Evolutionary conservation across 2,329 filamentous ascomycete species (phyloP).

Genomic region (Diaporthe citri): DNA sequence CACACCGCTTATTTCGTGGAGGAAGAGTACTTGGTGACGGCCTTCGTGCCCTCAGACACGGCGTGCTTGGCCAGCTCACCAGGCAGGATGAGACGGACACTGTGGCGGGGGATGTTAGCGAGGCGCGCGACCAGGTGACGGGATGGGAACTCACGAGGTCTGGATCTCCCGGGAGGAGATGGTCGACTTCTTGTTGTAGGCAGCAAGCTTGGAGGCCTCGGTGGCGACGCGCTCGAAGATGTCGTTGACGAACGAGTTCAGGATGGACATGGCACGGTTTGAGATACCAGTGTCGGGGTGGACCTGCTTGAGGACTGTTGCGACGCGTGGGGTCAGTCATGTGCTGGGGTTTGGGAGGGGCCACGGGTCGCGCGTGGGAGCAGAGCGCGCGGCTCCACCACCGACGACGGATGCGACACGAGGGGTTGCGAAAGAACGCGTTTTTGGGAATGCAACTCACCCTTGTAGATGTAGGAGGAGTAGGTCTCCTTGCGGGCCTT

Average conservation of each 20-base stretch:
- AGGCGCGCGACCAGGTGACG: neutral
- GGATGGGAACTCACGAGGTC: conserved; percentile 79
- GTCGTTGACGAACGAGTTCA: conserved; percentile 99
- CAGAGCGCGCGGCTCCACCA: conserved; percentile 3
- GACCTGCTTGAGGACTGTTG: conserved; percentile 96
- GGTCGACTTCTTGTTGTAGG: conserved; percentile 99
- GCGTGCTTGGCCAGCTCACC: conserved; percentile 99
- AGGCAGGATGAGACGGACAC: conserved; percentile 94
- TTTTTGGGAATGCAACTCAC: conserved; percentile 64
- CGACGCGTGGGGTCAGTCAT: conserved; percentile 47
- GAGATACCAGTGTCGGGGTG: conserved; percentile 99
- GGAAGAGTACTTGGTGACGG: conserved; percentile 99
- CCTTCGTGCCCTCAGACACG: conserved; percentile 99
- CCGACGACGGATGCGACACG: conserved; percentile 5
- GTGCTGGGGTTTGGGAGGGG: conserved; percentile 5
- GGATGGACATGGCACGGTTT: conserved; percentile 99
- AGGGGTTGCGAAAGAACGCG: conserved; percentile 42
- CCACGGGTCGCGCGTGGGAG: conserved; percentile 20
- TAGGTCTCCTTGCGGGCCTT: conserved; percentile 99
- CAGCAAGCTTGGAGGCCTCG: conserved; percentile 98
- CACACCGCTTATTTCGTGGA: conserved; percentile 89
- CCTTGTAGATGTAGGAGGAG: conserved; percentile 99
- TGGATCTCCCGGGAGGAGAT: conserved; percentile 99
- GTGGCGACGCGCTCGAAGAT: conserved; percentile 99
- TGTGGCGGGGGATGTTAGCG: conserved; percentile 46